These are phyloP conservation scores for Ophiocordyceps robertsii DNA, from an alignment of 2,329 filamentous ascomycete genomes.

Conservation along the genomic window DNA sequence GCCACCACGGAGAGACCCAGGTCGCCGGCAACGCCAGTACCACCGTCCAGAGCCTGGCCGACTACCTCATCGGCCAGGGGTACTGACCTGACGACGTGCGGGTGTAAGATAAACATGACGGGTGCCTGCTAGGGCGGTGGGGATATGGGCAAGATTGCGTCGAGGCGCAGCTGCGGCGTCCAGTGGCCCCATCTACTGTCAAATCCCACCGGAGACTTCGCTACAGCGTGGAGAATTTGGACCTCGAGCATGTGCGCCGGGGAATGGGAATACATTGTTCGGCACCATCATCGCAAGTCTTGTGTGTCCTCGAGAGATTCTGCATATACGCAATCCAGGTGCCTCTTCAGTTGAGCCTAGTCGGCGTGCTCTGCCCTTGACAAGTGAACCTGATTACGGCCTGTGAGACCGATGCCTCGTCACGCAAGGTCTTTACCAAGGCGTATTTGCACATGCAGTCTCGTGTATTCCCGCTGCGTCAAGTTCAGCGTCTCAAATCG, in stretches of 20 bases:
- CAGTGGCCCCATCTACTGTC: neutral
- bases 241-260: conserved; percentile 3
- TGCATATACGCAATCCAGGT: conserved; percentile 14
- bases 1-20: conserved; percentile 65
- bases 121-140: neutral
- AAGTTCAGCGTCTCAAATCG: no score
- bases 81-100: conserved; percentile 43
- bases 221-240: conserved; percentile 3
- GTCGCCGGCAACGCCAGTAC: conserved; percentile 63
- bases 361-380: neutral
- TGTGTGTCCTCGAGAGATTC: conserved; percentile 13
- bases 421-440: no score
- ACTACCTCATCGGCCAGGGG: conserved; percentile 68
- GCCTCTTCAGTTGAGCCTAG: conserved; percentile 3
- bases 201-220: neutral
- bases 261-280: neutral
- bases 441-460: no score
- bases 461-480: no score
- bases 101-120: conserved; percentile 3
- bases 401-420: neutral
- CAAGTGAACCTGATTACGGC: neutral
- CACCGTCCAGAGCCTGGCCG: conserved; percentile 70
- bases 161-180: neutral
- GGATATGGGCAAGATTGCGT: neutral
- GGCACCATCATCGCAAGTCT: neutral